Evolutionary conservation across 2,329 filamentous ascomycete genomes (phyloP).

Genomic region (Eutypa lata): DNA sequence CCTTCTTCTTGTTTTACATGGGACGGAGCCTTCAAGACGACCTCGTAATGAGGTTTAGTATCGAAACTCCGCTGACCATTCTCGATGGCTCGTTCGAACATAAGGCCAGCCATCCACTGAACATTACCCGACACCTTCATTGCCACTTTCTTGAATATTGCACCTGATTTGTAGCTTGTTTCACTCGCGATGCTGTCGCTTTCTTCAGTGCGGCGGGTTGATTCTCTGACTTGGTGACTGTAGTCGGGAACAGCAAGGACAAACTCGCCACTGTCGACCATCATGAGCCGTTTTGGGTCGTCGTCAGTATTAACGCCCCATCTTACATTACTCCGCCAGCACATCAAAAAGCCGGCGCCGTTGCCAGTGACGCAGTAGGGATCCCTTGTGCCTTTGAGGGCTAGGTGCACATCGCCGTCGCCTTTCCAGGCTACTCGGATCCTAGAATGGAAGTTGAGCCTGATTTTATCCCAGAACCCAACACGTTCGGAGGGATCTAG

Average conservation of each 20-base stretch:
- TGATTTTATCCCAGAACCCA: conserved; percentile 98
- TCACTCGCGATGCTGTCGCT: conserved; percentile 59
- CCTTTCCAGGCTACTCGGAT: conserved; percentile 89
- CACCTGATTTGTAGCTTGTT: conserved; percentile 66
- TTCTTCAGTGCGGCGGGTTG: conserved; percentile 47
- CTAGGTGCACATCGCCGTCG: conserved; percentile 91
- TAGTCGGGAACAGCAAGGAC: conserved; percentile 93
- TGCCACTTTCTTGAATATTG: conserved; percentile 95
- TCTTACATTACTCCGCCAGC: conserved; percentile 91
- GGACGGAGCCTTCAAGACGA: conserved; percentile 78
- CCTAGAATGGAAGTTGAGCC: conserved; percentile 88
- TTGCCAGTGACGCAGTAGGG: conserved; percentile 91
- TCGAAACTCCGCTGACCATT: conserved; percentile 74
- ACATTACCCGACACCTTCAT: conserved; percentile 99
- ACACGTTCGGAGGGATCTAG: conserved; percentile 90
- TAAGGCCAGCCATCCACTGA: conserved; percentile 84
- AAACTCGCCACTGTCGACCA: conserved; percentile 91
- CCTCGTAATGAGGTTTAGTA: conserved; percentile 89
- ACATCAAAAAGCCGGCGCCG: conserved; percentile 95
- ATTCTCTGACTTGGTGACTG: conserved; percentile 77
- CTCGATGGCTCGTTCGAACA: conserved; percentile 83
- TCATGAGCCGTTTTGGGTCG: conserved; percentile 91
- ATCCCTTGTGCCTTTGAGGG: conserved; percentile 87
- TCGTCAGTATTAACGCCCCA: conserved; percentile 83
- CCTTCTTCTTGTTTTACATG: conserved; percentile 61